These are phyloP conservation scores for Xerocomus spinulosus DNA, from an alignment of 768 basidiomycete species.

Conservation along the genomic window DNA sequence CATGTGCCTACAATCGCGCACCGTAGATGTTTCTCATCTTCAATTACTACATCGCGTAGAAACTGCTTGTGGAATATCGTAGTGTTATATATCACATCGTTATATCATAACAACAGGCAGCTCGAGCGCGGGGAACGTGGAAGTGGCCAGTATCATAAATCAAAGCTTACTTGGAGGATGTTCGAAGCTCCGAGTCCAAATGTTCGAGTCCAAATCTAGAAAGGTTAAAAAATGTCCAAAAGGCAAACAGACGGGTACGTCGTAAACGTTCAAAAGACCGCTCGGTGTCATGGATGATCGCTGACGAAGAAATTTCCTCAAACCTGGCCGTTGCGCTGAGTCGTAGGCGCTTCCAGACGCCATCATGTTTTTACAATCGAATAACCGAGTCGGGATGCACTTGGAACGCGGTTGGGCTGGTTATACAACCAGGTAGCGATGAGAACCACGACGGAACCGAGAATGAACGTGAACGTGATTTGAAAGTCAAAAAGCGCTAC, in stretches of 20 bases:
- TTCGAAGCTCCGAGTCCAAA: conserved; percentile 18
- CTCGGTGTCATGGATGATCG: conserved; percentile 4
- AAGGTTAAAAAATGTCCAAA: conserved; percentile 20
- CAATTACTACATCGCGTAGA: conserved; percentile 9
- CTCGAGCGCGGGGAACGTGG: conserved; percentile 5
- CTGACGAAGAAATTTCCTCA: neutral
- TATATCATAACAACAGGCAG: conserved; percentile 19
- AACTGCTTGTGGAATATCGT: conserved; percentile 20
- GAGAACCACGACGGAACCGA: conserved; percentile 81
- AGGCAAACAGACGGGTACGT: conserved; percentile 17
- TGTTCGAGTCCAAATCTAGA: conserved; percentile 27
- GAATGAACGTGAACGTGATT: conserved; percentile 79
- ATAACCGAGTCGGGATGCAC: conserved; percentile 26
- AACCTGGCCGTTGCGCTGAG: neutral
- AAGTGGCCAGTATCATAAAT: conserved; percentile 19
- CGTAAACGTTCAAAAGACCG: conserved; percentile 13
- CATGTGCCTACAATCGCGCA: neutral
- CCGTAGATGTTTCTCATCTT: neutral
- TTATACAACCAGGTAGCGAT: conserved; percentile 92
- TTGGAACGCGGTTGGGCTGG: conserved; percentile 44
- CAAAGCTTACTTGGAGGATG: conserved; percentile 13
- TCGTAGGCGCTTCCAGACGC: conserved; percentile 2
- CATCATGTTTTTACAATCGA: conserved; percentile 22
- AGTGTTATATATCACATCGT: conserved; percentile 25
- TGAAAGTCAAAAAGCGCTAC: conserved; percentile 87